Evolutionary conservation across 169 alveolate species (phyloP), one percentile per base, ranked within the genome.

Genomic region (Plasmodium cynomolgi): DNA sequence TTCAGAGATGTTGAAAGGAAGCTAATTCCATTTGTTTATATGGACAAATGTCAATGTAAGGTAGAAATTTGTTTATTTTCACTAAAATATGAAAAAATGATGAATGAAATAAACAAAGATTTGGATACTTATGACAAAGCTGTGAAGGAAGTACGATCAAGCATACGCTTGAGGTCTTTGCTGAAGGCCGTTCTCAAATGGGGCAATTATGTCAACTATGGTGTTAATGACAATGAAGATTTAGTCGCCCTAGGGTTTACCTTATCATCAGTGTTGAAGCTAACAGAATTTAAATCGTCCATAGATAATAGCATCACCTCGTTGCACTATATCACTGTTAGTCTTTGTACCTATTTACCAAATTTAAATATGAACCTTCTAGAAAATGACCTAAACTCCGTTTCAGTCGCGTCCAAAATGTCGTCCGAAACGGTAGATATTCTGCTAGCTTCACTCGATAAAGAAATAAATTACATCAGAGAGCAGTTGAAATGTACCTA

Each of bases 201-300:
- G 92, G 98, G 98, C 23, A 96, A 96, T 93, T 96, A 95, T 84
- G 97, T 96, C 33, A 96, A 96, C 84, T 96, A 95, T 93, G 98
- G 98, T 26, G 92, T 93, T 71, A 93, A 84, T 79, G 93, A 90
- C 2, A 93, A 90, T 82, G 91, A 90, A 31, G 95, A 88, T 81
- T 83, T 82, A 31, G 95, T 92, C 74, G 95, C 95, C 5, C 58
- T 84, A 79, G 98, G 98, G 1, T 96, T 96, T 83, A 95, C 97
- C 37, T 91, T 96, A 23, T 93, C 97, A 17, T 95, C 97, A 1
- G 96, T 97, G 31, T 56, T 93, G 39, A 95, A 95, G 72, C 96
- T 96, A n/a, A 92, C 94, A 56, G 98, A 96, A 92, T 80, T 96
- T 75, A 96, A 96, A 88, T 93, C 98, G 26, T 91, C 95, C 2